These are phyloP conservation scores for Trichoderma erinaceum DNA, from an alignment of 495 filamentous ascomycete genomes.

Conservation along the genomic window DNA sequence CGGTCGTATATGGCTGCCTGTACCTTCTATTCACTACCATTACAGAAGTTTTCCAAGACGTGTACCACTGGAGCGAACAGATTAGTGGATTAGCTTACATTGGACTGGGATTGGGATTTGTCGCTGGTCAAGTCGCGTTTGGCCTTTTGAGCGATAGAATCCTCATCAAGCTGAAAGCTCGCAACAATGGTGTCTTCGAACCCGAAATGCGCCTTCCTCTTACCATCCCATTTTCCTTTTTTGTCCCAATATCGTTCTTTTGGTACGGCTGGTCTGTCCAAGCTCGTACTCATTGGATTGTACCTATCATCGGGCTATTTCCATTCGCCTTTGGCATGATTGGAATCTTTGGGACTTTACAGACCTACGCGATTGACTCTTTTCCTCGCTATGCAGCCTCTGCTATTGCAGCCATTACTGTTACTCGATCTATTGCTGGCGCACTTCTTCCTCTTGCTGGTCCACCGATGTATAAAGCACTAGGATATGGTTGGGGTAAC, in stretches of 20 bases:
- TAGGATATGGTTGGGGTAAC: conserved; percentile 57
- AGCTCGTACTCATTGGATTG: conserved; percentile 33
- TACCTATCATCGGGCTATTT: conserved; percentile 46
- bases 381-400: conserved; percentile 56
- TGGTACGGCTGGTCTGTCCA: conserved; percentile 42
- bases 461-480: conserved; percentile 43
- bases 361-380: conserved; percentile 55
- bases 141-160: conserved; percentile 22
- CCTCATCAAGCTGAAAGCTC: conserved; percentile 32
- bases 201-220: conserved; percentile 42
- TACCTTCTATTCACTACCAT: conserved; percentile 74
- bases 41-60: conserved; percentile 51
- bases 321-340: conserved; percentile 49
- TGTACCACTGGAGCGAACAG: conserved; percentile 40
- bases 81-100: conserved; percentile 41
- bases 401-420: conserved; percentile 49
- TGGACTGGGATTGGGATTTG: conserved; percentile 39
- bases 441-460: conserved; percentile 52
- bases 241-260: conserved; percentile 40
- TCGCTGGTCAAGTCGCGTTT: conserved; percentile 23
- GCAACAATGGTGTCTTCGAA: conserved; percentile 46
- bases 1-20: conserved; percentile 66
- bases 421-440: conserved; percentile 48
- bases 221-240: conserved; percentile 31
- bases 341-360: conserved; percentile 45